A percentile compares a stretch with the other conserved stretches of the same genome.
Evolutionary conservation across 2,329 filamentous ascomycete species (phyloP).

Genomic region (Colletotrichum cereale): DNA sequence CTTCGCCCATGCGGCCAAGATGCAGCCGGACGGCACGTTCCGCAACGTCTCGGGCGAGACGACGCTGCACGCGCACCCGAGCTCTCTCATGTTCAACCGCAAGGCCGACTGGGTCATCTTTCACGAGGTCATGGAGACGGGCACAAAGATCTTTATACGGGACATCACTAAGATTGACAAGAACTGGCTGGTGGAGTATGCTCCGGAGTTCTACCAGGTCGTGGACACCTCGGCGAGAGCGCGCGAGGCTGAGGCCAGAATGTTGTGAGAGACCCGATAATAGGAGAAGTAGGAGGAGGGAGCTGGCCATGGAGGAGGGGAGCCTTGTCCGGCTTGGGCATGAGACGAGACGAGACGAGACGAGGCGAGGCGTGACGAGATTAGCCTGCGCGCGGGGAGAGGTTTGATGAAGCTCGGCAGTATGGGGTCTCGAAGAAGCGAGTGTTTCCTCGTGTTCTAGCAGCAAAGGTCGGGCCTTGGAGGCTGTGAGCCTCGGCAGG

Average conservation of each 20-base stretch:
- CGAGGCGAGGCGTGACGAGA: conserved; percentile 29
- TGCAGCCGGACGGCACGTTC: conserved; percentile 94
- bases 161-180: conserved; percentile 96
- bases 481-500: neutral
- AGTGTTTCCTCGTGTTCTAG: conserved; percentile 12
- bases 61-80: conserved; percentile 88
- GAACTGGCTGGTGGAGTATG: conserved; percentile 91
- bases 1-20: conserved; percentile 92
- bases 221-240: conserved; percentile 45
- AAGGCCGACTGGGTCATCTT: conserved; percentile 98
- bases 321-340: neutral
- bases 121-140: conserved; percentile 91
- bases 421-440: conserved; percentile 10
- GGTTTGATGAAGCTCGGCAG: conserved; percentile 5
- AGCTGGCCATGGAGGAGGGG: no score
- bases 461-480: neutral
- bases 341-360: conserved; percentile 15
- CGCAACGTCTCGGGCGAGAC: conserved; percentile 85
- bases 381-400: conserved; percentile 1
- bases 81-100: conserved; percentile 93
- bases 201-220: conserved; percentile 82
- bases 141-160: conserved; percentile 88
- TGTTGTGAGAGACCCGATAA: neutral
- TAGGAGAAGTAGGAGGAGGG: neutral
- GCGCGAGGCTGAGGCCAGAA: conserved; percentile 42